Conservation (phyloP, 1,284 basidiomycete species). For the Omphalotus olearius region DNA sequence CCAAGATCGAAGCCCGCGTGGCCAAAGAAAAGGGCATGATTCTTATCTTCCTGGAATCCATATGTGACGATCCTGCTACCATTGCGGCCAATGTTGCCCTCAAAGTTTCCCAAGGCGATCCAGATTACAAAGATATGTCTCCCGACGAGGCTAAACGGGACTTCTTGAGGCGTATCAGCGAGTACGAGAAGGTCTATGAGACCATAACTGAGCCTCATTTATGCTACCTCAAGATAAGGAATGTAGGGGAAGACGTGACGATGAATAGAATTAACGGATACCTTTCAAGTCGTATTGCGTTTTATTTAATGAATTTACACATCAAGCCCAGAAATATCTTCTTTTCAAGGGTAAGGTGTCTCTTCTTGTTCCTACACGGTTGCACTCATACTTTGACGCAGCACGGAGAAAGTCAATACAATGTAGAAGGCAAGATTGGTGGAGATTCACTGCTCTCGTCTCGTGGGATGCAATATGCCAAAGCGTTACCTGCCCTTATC, state of each 20-base stretch:
- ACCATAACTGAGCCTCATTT: slow-evolving; percentile 86
- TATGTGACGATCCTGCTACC: slow-evolving; percentile 91
- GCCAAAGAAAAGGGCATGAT: slow-evolving; percentile 86
- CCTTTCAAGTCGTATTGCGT: slow-evolving; percentile 93
- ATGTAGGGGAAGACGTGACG: slow-evolving; percentile 84
- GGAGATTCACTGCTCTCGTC: slow-evolving; percentile 89
- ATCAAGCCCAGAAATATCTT: slow-evolving; percentile 96
- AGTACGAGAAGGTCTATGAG: slow-evolving; percentile 97
- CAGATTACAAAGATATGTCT: slow-evolving; percentile 92
- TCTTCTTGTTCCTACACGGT: not conserved
- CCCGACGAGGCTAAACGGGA: slow-evolving; percentile 85
- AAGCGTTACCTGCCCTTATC: slow-evolving; percentile 83
- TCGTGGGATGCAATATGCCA: slow-evolving; percentile 83
- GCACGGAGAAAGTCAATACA: slow-evolving; percentile 98
- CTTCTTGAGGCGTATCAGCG: slow-evolving; percentile 87
- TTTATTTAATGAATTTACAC: slow-evolving; percentile 98
- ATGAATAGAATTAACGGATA: slow-evolving; percentile 89
- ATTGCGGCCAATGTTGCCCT: slow-evolving; percentile 95
- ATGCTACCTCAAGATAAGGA: slow-evolving; percentile 83
- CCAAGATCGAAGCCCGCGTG: slow-evolving; percentile 80
- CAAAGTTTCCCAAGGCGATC: slow-evolving; percentile 95
- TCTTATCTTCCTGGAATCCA: slow-evolving; percentile 91
- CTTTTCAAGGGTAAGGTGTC: slow-evolving; percentile 75
- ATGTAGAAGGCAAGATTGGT: slow-evolving; percentile 95
- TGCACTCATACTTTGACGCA: slow-evolving; percentile 25